Evolutionary conservation across 805 yeast genomes (phyloP), one percentile per base, ranked within the genome.

Genomic region (Teunomyces tritomae): DNA sequence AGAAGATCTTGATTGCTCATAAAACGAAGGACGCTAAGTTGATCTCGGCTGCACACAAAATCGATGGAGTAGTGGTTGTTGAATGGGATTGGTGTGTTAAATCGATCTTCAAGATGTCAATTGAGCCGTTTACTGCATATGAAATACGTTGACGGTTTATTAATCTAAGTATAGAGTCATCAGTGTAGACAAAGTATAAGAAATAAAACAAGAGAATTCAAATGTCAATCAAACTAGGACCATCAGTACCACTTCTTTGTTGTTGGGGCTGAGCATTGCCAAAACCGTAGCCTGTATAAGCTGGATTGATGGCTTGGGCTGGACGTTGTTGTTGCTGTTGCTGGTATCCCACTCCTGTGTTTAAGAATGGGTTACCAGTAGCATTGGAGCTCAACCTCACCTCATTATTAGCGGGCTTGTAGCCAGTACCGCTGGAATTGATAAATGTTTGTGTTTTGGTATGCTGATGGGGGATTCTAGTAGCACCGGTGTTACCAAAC

Each of bases 231-330:
- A 74, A 71, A 53, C 77, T 73, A 7, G 76, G 77, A 28, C 74
- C 76, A 49, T 70, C 76, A 24, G 55, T 50, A 34, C 55, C 57
- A 17, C 57, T 56, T 45, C 62, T 60, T 49, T 61, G 61, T 30
- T 59, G 61, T 24, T 61, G 66, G 28, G 65, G 68, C 52, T 84
- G 65, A 16, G 71, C 89, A 57, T 90, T 91, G 43, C 97, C 97
- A 67, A 91, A 91, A 0, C 98, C 98, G 62, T 83, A 90, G 2
- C 98, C 98, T 1, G 98, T 91, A 60, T 87, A 84, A 2, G 94
- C 83, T 5, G 96, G 91, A 43, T 85, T 82, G 50, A 89, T 62
- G 87, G 74, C 45, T 13, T 47, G 43, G 24, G 57, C 44, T 44
- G 50, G 50, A 9, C 30, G 46, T 45, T 49, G 62, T 36, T 49